Evolutionary conservation across 2,329 filamentous ascomycete genomes (phyloP).

Genomic region (Trichoderma koningii): DNA sequence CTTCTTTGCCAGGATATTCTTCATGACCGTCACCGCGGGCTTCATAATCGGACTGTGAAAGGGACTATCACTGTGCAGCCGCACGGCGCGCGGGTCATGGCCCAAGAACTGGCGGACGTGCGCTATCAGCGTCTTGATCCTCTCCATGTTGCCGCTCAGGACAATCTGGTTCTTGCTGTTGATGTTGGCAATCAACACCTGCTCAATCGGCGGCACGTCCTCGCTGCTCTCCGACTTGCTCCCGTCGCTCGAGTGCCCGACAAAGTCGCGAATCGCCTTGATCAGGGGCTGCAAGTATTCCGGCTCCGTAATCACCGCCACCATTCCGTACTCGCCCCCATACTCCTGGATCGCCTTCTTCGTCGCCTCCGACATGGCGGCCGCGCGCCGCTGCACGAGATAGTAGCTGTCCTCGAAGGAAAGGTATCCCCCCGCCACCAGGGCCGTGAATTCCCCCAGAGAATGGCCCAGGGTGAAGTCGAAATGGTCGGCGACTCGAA

Average conservation of each 20-base stretch:
- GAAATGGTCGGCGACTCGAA: slow-evolving; percentile 68
- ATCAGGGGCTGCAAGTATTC: slow-evolving; percentile 71
- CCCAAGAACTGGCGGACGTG: slow-evolving; percentile 88
- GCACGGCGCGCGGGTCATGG: slow-evolving; percentile 85
- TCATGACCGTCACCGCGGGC: slow-evolving; percentile 77
- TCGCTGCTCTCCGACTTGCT: slow-evolving; percentile 67
- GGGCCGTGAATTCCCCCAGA: slow-evolving; percentile 87
- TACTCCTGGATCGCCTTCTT: slow-evolving; percentile 63
- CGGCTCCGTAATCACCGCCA: slow-evolving; percentile 86
- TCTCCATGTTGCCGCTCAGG: slow-evolving; percentile 80
- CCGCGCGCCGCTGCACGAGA: slow-evolving; percentile 75
- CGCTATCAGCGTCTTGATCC: slow-evolving; percentile 77
- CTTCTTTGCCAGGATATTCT: slow-evolving; percentile 62
- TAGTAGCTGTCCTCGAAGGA: slow-evolving; percentile 74
- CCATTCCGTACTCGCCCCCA: slow-evolving; percentile 89
- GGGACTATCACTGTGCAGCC: slow-evolving; percentile 82
- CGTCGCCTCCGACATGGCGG: slow-evolving; percentile 80
- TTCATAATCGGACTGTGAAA: slow-evolving; percentile 93
- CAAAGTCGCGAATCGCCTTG: slow-evolving; percentile 74
- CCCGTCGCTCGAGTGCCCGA: slow-evolving; percentile 67
- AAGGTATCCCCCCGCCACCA: slow-evolving; percentile 82
- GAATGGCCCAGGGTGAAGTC: slow-evolving; percentile 89
- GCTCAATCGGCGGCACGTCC: slow-evolving; percentile 74
- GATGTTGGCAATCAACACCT: slow-evolving; percentile 89
- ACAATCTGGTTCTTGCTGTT: slow-evolving; percentile 98